phyloP scores from a whole-genome alignment of 768 basidiomycete species.

The Coprinopsis sp. region DNA sequence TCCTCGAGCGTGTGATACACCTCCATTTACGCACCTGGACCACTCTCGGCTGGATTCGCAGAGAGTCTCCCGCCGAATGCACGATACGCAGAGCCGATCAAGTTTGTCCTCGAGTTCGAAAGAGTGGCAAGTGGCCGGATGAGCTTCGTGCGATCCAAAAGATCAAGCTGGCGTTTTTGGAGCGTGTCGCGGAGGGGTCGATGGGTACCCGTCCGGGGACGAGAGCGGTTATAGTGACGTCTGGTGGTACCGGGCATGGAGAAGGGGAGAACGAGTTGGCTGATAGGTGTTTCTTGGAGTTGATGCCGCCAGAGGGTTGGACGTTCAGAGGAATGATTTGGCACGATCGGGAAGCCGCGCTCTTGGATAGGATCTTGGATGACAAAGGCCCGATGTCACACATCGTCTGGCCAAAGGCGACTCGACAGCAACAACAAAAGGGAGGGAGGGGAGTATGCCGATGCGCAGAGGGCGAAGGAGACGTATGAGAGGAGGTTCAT shows the following conservation, averaged over 20 bases:
- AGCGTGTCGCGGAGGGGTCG: conserved; percentile 66
- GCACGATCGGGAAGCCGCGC: conserved; percentile 78
- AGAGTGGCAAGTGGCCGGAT: conserved; percentile 92
- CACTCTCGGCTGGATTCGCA: conserved; percentile 52
- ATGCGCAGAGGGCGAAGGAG: conserved; percentile 53
- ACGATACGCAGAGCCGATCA: conserved; percentile 64
- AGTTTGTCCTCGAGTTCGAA: conserved; percentile 84
- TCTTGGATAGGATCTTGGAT: conserved; percentile 67
- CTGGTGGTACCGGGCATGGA: conserved; percentile 40
- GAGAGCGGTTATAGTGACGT: conserved; percentile 58
- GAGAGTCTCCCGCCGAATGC: conserved; percentile 53
- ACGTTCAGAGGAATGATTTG: conserved; percentile 81
- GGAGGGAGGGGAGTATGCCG: conserved; percentile 45
- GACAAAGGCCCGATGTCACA: conserved; percentile 32
- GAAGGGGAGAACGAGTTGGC: conserved; percentile 46
- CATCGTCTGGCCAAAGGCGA: conserved; percentile 26
- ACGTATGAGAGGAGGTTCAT: conserved; percentile 69
- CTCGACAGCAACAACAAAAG: conserved; percentile 35
- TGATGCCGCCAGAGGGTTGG: conserved; percentile 79
- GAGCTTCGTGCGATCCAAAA: conserved; percentile 90
- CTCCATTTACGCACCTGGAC: conserved; percentile 71
- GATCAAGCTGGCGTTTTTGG: conserved; percentile 90
- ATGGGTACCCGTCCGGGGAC: conserved; percentile 48
- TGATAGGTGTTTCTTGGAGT: conserved; percentile 70
- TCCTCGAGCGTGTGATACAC: conserved; percentile 80